Evolutionary conservation across 2,329 filamentous ascomycete genomes (phyloP).

Genomic region (Bipolaris zeicola): DNA sequence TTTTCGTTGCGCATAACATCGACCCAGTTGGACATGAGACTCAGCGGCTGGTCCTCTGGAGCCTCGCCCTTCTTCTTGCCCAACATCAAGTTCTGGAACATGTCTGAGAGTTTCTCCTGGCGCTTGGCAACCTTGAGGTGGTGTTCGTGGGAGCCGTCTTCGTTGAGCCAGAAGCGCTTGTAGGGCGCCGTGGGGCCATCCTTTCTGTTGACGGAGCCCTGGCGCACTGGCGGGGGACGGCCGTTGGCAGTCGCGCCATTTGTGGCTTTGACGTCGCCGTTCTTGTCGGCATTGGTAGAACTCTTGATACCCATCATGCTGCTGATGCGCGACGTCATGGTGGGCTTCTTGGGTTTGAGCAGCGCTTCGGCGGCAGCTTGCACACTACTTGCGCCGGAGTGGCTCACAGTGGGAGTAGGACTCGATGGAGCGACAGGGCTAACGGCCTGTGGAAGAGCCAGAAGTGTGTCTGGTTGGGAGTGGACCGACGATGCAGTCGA

Average conservation of each 20-base stretch:
- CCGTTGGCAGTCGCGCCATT: constrained; percentile 35
- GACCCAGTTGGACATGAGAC: constrained; percentile 93
- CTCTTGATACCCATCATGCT: constrained; percentile 48
- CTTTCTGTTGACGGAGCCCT: constrained; percentile 41
- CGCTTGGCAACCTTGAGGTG: constrained; percentile 86
- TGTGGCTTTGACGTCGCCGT: constrained; percentile 34
- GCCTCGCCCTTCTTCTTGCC: constrained; percentile 79
- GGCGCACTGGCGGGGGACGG: constrained; percentile 38
- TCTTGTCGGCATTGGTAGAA: constrained; percentile 32
- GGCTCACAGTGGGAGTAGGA: constrained; percentile 8
- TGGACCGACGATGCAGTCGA: constrained; percentile 48
- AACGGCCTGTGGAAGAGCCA: constrained; percentile 36
- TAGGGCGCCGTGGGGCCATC: constrained; percentile 33
- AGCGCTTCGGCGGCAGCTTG: constrained; percentile 41
- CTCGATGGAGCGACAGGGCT: constrained; percentile 3
- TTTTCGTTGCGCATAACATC: constrained; percentile 90
- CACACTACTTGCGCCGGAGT: constrained; percentile 35
- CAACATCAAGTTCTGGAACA: constrained; percentile 81
- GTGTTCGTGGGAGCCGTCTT: constrained; percentile 80
- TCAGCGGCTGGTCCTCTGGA: constrained; percentile 78
- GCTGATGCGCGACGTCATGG: constrained; percentile 51
- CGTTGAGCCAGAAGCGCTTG: constrained; percentile 62
- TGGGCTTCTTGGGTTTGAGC: constrained; percentile 48
- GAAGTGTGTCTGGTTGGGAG: constrained; percentile 42
- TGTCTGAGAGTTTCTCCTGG: constrained; percentile 92